Base-by-base conservation (phyloP, 1,284 basidiomycete genomes). In the Mycena sp. region DNA sequence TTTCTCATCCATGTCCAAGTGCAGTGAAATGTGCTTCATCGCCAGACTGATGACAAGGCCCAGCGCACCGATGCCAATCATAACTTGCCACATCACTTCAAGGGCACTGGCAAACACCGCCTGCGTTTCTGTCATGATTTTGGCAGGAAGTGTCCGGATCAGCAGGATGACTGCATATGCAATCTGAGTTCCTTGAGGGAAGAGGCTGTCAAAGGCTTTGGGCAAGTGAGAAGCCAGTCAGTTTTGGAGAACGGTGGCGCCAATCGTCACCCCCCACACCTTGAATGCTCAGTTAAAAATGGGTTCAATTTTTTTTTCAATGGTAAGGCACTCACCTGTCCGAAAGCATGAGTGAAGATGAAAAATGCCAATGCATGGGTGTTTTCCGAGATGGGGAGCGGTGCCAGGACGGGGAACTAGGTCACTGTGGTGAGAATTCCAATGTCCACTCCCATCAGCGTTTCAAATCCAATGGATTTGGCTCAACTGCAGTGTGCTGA, bases 11-110 rank as follows among this genome's bases (percentile, higher is more conserved):
- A 73, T 68, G 9, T 61, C 41, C 9, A 62, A 71, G 41, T 77
- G 77, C 66, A 82, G 64, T 16, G 73, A 71, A 17, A 78, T 53
- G 29, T 67, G 73, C 53, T 73, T 71, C 78, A 80, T 78, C 50
- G 73, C 32, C 4, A 78, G 56, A 16, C 67, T 65, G 11, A 67
- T 52, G 21, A 79, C 21, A 9, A 77, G 50, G 3, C 77, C 78
- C 2, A 71, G 7, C 2, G 60, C 73, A 3, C 59, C 54, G 25
- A 79, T 52, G 3, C 70, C 75, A 7, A 72, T 56, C 45, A 75
- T 38, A 6, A 72, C 71, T 28, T 65, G 23, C 78, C 78, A 80
- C 10, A 78, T 43, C 9, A 70, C 60, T 1, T 49, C n/a, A 38
- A 78, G 28, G 26, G 71, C 69, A 19, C 58, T 50, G 9, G 72